These are phyloP conservation scores for Gynandropsis gynandra DNA, from an alignment of 345 rosid species.

Conservation along the genomic window DNA sequence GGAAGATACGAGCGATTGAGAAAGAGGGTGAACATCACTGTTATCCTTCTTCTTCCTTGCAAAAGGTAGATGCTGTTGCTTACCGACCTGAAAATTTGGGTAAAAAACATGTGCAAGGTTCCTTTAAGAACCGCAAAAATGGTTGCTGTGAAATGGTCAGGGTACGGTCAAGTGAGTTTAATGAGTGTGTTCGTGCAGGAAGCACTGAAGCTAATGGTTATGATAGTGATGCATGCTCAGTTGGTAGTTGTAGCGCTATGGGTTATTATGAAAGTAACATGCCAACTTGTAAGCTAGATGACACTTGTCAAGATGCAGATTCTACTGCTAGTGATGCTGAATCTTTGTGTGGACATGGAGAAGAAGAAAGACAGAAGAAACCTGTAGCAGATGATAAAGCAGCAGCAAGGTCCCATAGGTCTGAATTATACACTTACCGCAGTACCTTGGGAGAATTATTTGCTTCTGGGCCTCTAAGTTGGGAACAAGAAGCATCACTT, in stretches of 20 bases:
- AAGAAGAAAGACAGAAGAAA: conserved; percentile 24
- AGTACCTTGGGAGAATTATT: conserved; percentile 42
- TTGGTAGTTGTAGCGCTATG: conserved; percentile 58
- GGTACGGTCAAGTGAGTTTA: conserved; percentile 29
- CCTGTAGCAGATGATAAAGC: conserved; percentile 33
- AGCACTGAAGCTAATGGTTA: conserved; percentile 29
- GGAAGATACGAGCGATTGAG: conserved; percentile 26
- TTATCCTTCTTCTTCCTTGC: conserved; percentile 15
- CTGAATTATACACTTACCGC: conserved; percentile 57
- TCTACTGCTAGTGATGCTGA: conserved; percentile 43
- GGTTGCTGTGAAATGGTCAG: conserved; percentile 35
- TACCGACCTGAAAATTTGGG: conserved; percentile 29
- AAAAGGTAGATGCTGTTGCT: conserved; percentile 42
- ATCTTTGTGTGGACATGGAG: conserved; percentile 24
- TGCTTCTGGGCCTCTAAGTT: conserved; percentile 62
- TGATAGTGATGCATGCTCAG: conserved; percentile 44
- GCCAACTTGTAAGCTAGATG: conserved; percentile 22
- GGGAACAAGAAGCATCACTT: conserved; percentile 75
- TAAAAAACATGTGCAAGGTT: conserved; percentile 25
- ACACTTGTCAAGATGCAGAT: conserved; percentile 28
- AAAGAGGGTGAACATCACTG: conserved; percentile 20
- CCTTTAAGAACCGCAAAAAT: conserved; percentile 24
- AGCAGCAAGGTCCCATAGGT: conserved; percentile 47
- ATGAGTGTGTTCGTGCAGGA: conserved; percentile 25
- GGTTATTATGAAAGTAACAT: conserved; percentile 25